Base-by-base conservation (phyloP, 108 stramenopile genomes). In the Skeletonema tropicum region DNA sequence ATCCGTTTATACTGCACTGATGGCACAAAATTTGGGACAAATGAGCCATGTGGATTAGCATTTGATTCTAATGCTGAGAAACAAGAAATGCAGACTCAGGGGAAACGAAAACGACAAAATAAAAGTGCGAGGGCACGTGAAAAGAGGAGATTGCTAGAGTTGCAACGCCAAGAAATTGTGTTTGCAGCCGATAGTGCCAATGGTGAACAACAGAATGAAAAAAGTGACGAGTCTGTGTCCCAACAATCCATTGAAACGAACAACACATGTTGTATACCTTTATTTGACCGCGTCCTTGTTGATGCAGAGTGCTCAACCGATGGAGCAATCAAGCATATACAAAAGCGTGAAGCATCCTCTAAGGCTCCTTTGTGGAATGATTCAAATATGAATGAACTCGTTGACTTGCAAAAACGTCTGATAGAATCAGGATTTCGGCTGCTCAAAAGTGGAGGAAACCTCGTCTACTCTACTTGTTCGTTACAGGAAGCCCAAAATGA, bases 291-390 rank as follows among this genome's bases (percentile, higher is more conserved):
- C 46, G 95, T 98, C 3, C 77, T 98, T 25, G 96, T 98, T 9
- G 97, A 98, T 85, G 97, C 95, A 10, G 96, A 98, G 82, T 98
- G 97, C 77, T 92, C 90, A 42, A 94, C 96, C 12, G 96, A 98
- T 81, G 96, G 96, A n/a, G 93, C 95, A 1, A 49, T 95, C 15
- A 82, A 84, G 31, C 95, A 94, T 65, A 58, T 93, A 21, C 62
- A 78, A 65, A 84, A 90, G 55, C 82, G 73, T 21, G 36, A 71
- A 65, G 59, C 38, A 6, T 46, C 71, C 13, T 63, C 58, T 25
- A 32, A 45, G 30, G 30, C 21, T 14, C 60, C 72, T 45, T 11
- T 62, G 5, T 79, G 78, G 78, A 36, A 72, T 52, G 79, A 76
- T 58, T 19, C 57, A 48, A 80, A 74, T 49, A 77, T 93, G 67